phyloP scores from a whole-genome alignment of 2,329 filamentous ascomycete species.

The Ophiostoma ulmi region DNA sequence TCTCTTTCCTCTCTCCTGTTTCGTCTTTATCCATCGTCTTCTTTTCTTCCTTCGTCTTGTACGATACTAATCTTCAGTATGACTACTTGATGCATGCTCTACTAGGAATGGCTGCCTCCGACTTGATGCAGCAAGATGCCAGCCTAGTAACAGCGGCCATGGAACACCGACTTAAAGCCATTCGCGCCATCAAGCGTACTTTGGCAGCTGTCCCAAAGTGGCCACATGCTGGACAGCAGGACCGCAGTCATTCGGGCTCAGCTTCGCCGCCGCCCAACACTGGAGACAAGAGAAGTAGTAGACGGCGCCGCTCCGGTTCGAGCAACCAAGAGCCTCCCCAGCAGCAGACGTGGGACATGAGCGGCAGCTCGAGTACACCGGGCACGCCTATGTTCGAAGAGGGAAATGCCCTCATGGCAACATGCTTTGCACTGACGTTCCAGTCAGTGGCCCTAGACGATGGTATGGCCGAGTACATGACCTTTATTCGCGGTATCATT shows the following conservation, averaged over 20 bases:
- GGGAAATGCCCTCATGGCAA: constrained; percentile 54
- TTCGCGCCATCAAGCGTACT: constrained; percentile 55
- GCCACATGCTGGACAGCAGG: neutral
- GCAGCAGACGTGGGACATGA: neutral
- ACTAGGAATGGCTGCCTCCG: constrained; percentile 61
- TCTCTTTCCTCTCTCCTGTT: neutral
- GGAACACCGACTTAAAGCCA: constrained; percentile 60
- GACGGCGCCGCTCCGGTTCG: neutral
- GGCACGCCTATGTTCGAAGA: constrained; percentile 40
- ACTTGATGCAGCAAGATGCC: constrained; percentile 50
- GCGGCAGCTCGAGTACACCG: neutral
- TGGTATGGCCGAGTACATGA: constrained; percentile 57
- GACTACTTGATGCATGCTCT: constrained; percentile 68
- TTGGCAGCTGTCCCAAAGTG: constrained; percentile 41
- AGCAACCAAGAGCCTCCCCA: neutral
- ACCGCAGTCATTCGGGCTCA: neutral
- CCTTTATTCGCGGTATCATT: constrained; percentile 53
- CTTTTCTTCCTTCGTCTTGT: neutral
- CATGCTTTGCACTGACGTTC: constrained; percentile 55
- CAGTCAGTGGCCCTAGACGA: constrained; percentile 55
- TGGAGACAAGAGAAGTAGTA: neutral
- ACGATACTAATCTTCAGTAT: constrained; percentile 39
- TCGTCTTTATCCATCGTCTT: neutral
- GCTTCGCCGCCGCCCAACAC: neutral
- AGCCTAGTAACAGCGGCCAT: constrained; percentile 55